Evolutionary conservation across 2,329 filamentous ascomycete genomes (phyloP).

Genomic region (Nemania serpens): DNA sequence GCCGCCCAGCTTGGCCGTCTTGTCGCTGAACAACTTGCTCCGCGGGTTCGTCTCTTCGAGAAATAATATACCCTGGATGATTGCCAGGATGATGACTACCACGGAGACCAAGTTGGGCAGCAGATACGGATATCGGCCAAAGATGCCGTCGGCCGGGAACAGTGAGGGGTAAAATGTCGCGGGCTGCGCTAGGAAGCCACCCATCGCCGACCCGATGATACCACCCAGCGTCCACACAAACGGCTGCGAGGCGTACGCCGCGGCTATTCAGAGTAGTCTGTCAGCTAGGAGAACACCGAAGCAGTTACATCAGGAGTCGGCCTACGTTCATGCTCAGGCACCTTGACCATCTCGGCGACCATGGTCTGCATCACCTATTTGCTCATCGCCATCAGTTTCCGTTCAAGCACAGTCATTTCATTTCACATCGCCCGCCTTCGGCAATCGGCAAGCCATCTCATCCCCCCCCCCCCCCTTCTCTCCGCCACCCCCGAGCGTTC

Average conservation of each 20-base stretch:
- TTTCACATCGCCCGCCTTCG: not conserved
- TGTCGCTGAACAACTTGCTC: slow-evolving; percentile 7
- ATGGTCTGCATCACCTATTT: slow-evolving; percentile 47
- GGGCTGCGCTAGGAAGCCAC: slow-evolving; percentile 45
- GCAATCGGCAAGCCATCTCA: not conserved
- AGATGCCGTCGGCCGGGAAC: slow-evolving; percentile 47
- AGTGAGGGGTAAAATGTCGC: slow-evolving; percentile 43
- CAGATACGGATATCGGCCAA: slow-evolving; percentile 72
- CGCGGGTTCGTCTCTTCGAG: slow-evolving; percentile 53
- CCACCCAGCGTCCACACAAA: slow-evolving; percentile 47
- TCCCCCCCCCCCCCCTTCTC: not conserved
- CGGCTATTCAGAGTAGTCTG: slow-evolving; percentile 36
- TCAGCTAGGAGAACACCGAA: not conserved
- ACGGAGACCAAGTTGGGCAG: slow-evolving; percentile 70
- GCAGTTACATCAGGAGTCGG: not conserved
- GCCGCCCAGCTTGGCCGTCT: slow-evolving; percentile 16
- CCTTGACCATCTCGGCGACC: slow-evolving; percentile 49
- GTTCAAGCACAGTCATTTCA: not conserved
- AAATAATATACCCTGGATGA: slow-evolving; percentile 65
- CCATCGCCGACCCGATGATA: slow-evolving; percentile 46
- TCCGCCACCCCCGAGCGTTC: too few relatives aligned
- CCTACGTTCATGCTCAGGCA: slow-evolving; percentile 48
- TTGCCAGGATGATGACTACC: slow-evolving; percentile 62
- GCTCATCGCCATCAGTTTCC: slow-evolving; percentile 3
- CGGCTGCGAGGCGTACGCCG: slow-evolving; percentile 44